Conservation (phyloP, 257 asterid species). For the Lantana camara region DNA sequence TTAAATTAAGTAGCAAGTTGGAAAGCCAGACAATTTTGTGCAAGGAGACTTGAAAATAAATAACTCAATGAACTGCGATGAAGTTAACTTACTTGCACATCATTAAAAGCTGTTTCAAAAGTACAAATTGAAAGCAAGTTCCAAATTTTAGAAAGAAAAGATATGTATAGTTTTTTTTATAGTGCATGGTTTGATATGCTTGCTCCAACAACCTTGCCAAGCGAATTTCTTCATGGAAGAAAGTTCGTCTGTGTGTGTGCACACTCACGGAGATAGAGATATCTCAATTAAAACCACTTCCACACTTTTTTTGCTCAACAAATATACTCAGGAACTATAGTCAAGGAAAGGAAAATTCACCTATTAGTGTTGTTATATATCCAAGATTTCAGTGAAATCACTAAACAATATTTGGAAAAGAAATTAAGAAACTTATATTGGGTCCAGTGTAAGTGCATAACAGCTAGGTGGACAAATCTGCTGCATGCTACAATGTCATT, state of each 20-base stretch:
- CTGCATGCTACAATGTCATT: slow-evolving; percentile 3
- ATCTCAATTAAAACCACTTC: neutral
- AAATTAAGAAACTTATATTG: neutral
- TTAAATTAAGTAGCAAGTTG: slow-evolving; percentile 2
- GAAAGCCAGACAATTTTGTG: neutral
- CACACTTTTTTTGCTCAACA: neutral
- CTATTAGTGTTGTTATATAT: neutral
- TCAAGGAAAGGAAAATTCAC: neutral
- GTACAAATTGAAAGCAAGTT: neutral
- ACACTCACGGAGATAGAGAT: neutral
- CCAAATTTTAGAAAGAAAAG: neutral
- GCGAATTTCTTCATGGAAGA: no score
- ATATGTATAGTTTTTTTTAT: neutral
- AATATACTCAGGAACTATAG: neutral
- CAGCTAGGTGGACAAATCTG: slow-evolving; percentile 1
- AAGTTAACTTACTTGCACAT: neutral
- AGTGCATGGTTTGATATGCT: no score
- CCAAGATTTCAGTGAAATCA: neutral
- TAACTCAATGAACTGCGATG: slow-evolving; percentile 3
- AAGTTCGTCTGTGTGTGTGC: no score
- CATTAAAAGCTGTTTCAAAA: slow-evolving; percentile 6
- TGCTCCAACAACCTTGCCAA: no score
- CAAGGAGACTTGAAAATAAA: neutral
- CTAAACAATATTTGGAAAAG: neutral
- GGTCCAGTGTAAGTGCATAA: slow-evolving; percentile 11